Percentiles rank a stretch among this genome's conserved stretches.
Conservation (phyloP, 179 eudicot genomes). For the Beta corolliflora region DNA sequence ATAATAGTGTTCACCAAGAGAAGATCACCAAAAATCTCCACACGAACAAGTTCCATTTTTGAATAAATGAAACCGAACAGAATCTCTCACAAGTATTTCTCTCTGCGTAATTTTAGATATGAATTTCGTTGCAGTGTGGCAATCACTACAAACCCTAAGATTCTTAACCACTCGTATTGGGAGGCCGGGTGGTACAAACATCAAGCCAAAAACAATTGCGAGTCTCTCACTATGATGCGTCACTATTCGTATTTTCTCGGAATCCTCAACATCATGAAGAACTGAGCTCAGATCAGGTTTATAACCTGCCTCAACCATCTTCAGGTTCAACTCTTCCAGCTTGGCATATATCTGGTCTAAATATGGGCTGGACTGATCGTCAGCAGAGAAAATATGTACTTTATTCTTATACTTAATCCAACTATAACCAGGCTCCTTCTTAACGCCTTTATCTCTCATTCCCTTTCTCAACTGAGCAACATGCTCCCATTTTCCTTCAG, state of each 20-base stretch:
- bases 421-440: slow-evolving; percentile 83
- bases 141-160: slow-evolving; percentile 89
- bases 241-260: slow-evolving; percentile 76
- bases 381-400: slow-evolving; percentile 86
- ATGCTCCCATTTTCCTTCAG: slow-evolving; percentile 72
- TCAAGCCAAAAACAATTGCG: slow-evolving; percentile 91
- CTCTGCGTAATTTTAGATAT: slow-evolving; percentile 84
- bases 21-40: slow-evolving; percentile 91
- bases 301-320: slow-evolving; percentile 79
- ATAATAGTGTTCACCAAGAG: background rate
- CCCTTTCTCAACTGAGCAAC: slow-evolving; percentile 71
- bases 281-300: slow-evolving; percentile 70
- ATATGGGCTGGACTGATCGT: slow-evolving; percentile 78
- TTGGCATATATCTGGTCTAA: slow-evolving; percentile 61
- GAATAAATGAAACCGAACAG: slow-evolving; percentile 88
- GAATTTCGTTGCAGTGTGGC: slow-evolving; percentile 82
- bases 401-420: slow-evolving; percentile 81
- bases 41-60: slow-evolving; percentile 95
- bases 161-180: slow-evolving; percentile 88
- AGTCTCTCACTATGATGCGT: slow-evolving; percentile 92
- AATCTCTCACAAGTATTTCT: slow-evolving; percentile 93
- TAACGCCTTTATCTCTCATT: slow-evolving; percentile 69
- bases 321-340: slow-evolving; percentile 53
- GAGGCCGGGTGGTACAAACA: slow-evolving; percentile 59
- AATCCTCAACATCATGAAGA: slow-evolving; percentile 75